Percentiles rank a stretch among this genome's conserved stretches.
Conservation (phyloP, 2,329 filamentous ascomycete genomes). For the Claviceps maximensis region DNA sequence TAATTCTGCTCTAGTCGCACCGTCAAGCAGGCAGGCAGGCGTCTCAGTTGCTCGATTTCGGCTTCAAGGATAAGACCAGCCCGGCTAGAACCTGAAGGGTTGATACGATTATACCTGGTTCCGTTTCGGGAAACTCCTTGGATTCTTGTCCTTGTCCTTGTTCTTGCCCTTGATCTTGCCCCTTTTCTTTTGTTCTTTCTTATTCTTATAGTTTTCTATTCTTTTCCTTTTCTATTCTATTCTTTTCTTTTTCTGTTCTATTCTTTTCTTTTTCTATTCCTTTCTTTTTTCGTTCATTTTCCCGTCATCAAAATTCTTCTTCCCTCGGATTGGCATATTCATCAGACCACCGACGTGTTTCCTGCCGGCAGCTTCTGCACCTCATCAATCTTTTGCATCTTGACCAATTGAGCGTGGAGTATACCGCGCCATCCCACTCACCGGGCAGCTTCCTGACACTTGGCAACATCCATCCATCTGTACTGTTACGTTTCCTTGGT, state of each 20-base stretch:
- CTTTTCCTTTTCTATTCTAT: too few species aligned
- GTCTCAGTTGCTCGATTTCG: background rate
- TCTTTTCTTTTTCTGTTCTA: too few species aligned
- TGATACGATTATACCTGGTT: background rate
- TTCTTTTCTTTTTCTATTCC: too few species aligned
- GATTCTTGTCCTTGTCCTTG: background rate
- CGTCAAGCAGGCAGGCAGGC: background rate
- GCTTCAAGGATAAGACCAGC: background rate
- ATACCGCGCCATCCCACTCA: background rate
- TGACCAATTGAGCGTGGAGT: background rate
- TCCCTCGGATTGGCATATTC: background rate
- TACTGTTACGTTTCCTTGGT: background rate
- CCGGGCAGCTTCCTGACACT: background rate
- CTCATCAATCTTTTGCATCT: background rate
- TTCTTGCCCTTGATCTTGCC: too few species aligned
- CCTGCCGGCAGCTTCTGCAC: background rate
- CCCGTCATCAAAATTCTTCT: too few species aligned
- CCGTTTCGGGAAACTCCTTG: background rate
- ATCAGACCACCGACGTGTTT: background rate
- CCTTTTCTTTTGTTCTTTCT: too few species aligned
- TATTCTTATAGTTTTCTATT: too few species aligned
- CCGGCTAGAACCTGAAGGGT: background rate
- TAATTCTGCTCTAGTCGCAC: background rate
- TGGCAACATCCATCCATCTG: background rate
- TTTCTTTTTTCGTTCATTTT: too few species aligned